A percentile compares a stretch with the other conserved stretches of the same genome.
These are phyloP conservation scores for Rheum nobile DNA, from an alignment of 148 eudicot genomes.

Conservation along the genomic window DNA sequence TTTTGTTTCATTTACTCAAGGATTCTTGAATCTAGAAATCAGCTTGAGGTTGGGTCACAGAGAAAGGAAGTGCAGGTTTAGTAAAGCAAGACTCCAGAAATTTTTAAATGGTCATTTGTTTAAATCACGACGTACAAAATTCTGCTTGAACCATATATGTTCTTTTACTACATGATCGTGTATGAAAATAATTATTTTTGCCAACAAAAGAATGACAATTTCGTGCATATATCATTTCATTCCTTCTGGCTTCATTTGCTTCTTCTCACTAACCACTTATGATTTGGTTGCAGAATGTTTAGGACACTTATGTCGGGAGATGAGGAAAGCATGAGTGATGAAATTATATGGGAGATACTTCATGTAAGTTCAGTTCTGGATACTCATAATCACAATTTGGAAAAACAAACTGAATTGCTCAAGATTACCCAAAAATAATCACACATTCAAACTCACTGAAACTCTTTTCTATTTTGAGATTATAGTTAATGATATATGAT, in stretches of 20 bases:
- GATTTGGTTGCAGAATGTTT: conserved; percentile 58
- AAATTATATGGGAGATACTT: conserved; percentile 95
- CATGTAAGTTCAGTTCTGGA: conserved; percentile 48
- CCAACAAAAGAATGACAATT: not conserved
- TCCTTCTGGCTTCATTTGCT: not conserved
- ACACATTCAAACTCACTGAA: not conserved
- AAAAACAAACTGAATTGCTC: not conserved
- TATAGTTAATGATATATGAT: too few species aligned
- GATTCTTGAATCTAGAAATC: too few species aligned
- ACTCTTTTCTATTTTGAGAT: not conserved
- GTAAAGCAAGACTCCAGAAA: not conserved
- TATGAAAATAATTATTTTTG: too few species aligned
- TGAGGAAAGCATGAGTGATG: conserved; percentile 84
- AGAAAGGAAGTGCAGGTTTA: not conserved
- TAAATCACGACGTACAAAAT: too few species aligned
- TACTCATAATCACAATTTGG: too few species aligned
- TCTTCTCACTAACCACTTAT: not conserved
- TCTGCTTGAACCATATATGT: too few species aligned
- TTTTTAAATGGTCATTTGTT: not conserved
- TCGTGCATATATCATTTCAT: not conserved
- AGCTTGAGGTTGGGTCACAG: not conserved
- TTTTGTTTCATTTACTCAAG: not conserved
- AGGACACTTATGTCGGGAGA: conserved; percentile 89
- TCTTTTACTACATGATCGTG: too few species aligned
- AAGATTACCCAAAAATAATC: not conserved